These are phyloP conservation scores for Vaccinium myrtillus DNA, from an alignment of 148 eudicot genomes.

Conservation along the genomic window DNA sequence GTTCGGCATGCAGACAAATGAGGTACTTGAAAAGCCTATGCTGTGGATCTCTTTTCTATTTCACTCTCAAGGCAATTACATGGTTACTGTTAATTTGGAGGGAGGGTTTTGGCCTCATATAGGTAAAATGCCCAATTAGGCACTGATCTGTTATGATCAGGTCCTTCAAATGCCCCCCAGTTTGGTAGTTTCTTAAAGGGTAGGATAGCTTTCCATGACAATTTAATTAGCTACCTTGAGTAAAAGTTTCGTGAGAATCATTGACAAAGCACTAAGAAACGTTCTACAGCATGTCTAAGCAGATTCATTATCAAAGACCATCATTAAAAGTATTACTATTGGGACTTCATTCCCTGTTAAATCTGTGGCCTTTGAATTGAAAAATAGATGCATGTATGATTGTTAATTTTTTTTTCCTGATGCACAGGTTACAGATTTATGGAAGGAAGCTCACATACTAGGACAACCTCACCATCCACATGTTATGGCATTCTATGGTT, in stretches of 20 bases:
- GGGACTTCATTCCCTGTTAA: not conserved
- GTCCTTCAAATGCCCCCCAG: not conserved
- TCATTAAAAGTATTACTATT: not conserved
- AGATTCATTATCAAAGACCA: not conserved
- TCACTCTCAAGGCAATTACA: not conserved
- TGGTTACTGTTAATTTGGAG: not conserved
- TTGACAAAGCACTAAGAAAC: no score
- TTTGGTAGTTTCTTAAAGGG: not conserved
- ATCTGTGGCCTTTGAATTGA: not conserved
- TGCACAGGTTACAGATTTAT: conserved; percentile 39
- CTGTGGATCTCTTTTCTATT: not conserved
- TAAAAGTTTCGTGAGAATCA: no score
- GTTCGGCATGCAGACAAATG: no score
- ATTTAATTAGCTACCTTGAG: no score
- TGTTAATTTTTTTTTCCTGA: not conserved
- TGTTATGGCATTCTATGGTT: conserved; percentile 45
- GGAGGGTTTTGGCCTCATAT: not conserved
- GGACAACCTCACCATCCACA: conserved; percentile 45
- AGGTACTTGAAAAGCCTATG: no score
- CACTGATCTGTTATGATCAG: not conserved
- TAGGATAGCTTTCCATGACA: no score
- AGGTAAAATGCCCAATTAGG: not conserved
- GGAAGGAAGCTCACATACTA: conserved; percentile 52
- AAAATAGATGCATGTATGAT: not conserved
- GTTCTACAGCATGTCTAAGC: not conserved